These are phyloP conservation scores for Penicillium bialowiezense DNA, from an alignment of 495 filamentous ascomycete genomes.

Conservation along the genomic window DNA sequence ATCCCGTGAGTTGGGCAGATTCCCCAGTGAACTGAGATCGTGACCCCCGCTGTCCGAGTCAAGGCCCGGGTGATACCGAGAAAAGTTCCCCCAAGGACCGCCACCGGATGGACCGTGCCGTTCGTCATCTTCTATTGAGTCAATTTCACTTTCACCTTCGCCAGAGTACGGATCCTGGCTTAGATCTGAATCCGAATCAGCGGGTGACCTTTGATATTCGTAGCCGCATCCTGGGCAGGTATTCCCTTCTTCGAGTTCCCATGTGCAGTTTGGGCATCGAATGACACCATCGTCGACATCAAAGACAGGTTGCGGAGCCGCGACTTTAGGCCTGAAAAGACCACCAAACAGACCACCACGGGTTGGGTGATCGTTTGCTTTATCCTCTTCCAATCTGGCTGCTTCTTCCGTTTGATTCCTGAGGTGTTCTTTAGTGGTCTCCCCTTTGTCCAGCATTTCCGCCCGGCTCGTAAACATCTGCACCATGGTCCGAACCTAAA, in stretches of 20 bases:
- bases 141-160: conserved; percentile 33
- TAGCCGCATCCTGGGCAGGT: conserved; percentile 54
- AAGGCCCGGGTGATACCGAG: no score
- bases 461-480: conserved; percentile 61
- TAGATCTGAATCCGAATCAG: no score
- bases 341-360: conserved; percentile 65
- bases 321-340: conserved; percentile 47
- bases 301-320: conserved; percentile 36
- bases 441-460: conserved; percentile 61
- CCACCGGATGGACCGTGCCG: no score
- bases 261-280: conserved; percentile 61
- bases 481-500: conserved; percentile 65
- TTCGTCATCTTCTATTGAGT: conserved; percentile 16
- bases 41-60: no score
- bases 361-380: conserved; percentile 43
- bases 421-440: conserved; percentile 58
- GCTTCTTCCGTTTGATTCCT: conserved; percentile 60
- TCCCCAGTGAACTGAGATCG: no score
- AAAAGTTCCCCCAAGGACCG: no score
- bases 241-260: conserved; percentile 60
- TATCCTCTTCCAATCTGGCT: conserved; percentile 56
- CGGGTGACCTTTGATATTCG: no score
- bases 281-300: conserved; percentile 62
- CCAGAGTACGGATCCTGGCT: no score
- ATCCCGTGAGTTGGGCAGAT: no score